A percentile compares a stretch with the other conserved stretches of the same genome.
Conservation (phyloP, 2,329 filamentous ascomycete species). For the Cryphonectria naterciae region DNA sequence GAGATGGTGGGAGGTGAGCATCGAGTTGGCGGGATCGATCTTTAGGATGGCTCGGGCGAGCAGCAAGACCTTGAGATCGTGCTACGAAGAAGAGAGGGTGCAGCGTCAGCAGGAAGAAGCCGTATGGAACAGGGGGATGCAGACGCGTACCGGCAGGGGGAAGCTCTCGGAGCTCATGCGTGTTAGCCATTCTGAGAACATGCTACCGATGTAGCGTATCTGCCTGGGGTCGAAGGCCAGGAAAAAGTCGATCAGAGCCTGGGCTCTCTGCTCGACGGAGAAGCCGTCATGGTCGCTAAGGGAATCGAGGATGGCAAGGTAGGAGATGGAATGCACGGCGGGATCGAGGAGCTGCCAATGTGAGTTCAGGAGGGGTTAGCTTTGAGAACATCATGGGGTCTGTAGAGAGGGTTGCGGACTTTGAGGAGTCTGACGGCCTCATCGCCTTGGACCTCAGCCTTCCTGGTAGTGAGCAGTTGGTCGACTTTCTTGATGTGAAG, state of each 20-base stretch:
- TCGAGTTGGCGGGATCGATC: constrained; percentile 67
- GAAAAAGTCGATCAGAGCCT: constrained; percentile 50
- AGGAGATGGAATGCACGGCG: constrained; percentile 54
- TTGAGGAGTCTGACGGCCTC: constrained; percentile 46
- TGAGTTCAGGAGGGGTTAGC: constrained; percentile 1
- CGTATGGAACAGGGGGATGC: not conserved
- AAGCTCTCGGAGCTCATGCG: constrained; percentile 44
- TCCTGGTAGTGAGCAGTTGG: constrained; percentile 41
- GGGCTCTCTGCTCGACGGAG: constrained; percentile 15
- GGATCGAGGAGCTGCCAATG: constrained; percentile 50
- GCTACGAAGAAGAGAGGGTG: constrained; percentile 39
- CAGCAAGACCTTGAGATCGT: constrained; percentile 50
- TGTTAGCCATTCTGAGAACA: constrained; percentile 50
- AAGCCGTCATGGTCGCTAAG: constrained; percentile 41
- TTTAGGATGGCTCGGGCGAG: constrained; percentile 61
- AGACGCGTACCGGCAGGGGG: constrained; percentile 44
- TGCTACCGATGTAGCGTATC: constrained; percentile 53
- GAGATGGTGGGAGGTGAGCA: constrained; percentile 69
- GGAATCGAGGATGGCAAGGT: constrained; percentile 51
- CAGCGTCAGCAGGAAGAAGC: not conserved
- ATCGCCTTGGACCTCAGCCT: constrained; percentile 38
- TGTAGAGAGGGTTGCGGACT: constrained; percentile 36
- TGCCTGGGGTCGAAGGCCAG: constrained; percentile 54
- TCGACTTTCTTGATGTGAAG: constrained; percentile 45
- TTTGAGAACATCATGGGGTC: not conserved